Base-by-base conservation (phyloP, 129 eudicot genomes). In the Tagetes patula region DNA sequence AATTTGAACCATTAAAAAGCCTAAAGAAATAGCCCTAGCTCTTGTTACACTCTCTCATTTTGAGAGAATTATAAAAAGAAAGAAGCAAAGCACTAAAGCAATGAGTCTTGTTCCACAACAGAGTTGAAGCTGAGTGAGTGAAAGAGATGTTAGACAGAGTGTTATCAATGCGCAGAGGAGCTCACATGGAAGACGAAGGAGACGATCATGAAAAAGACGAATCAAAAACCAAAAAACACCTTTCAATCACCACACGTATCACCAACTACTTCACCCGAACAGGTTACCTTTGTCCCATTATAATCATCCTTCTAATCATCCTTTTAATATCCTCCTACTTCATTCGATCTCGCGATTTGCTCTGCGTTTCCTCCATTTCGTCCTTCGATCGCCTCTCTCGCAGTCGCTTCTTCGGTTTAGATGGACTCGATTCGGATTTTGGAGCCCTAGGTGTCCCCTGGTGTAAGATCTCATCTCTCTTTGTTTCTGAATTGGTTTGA, bases 391-490 rank as follows among this genome's bases (percentile, higher is more conserved):
- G 85, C 56, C 63, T 77, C 67, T 75, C 96, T 5, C 87, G 96
- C 30, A 65, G 72, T 54, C 84, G 80, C 6, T 88, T 86, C 63
- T 85, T 88, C 36, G 97, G 97, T 0, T 83, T 88, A 49, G 97
- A 92, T 52, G 91, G 82, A 2, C 84, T 86, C 68, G 96, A 87
- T 13, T 81, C 97, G 20, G 96, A 92, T 63, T 92, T 92, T 46
- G 97, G 97, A 77, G 84, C 88, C 61, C 86, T 92, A 7, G 97
- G 97, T 45, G 96, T 92, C 56, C 96, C 96, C 59, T 92, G 96
- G 89, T 92, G 97, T 92, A 92, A 83, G 97, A 80, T 77, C 58
- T 43, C 55, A 20, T 67, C 33, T 5, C n/a, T 69, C 11, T 54
- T 39, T 12, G 9, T 12, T 50, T 43, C 12, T 63, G n/a, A 74